A percentile compares a stretch with the other conserved stretches of the same genome.
Conservation (phyloP, 176 grass and related monocot species). For the Rhynchospora breviuscula region DNA sequence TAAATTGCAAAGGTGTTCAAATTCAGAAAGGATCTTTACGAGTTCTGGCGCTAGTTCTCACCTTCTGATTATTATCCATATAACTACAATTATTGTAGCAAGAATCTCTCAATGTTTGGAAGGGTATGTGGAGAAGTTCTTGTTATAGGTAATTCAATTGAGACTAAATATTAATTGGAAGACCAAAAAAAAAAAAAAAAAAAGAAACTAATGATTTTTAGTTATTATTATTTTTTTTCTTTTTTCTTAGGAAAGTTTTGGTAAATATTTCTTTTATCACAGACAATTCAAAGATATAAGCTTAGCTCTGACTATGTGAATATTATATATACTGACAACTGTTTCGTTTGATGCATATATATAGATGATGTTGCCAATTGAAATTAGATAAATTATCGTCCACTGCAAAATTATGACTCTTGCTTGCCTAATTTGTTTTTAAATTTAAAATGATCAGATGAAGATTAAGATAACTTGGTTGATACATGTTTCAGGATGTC, state of each 20-base stretch:
- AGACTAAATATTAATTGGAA: background rate
- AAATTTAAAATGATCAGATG: background rate
- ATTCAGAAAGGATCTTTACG: background rate
- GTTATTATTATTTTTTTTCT: background rate
- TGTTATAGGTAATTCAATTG: background rate
- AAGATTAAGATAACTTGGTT: background rate
- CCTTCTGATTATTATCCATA: background rate
- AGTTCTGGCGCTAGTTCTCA: background rate
- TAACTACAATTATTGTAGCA: background rate
- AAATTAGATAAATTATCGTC: background rate
- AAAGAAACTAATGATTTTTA: background rate
- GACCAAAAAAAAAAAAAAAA: background rate
- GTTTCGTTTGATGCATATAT: too few species aligned
- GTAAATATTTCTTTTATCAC: background rate
- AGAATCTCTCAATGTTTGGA: background rate
- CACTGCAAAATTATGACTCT: background rate
- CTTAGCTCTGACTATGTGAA: too few species aligned
- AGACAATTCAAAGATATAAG: background rate
- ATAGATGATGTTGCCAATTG: too few species aligned
- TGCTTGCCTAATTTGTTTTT: background rate
- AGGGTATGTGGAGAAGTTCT: background rate
- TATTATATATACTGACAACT: too few species aligned
- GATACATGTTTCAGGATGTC: background rate
- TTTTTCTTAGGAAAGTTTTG: background rate
- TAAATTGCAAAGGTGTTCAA: background rate